These are phyloP conservation scores for Pythium inflatum DNA, from an alignment of 352 stramenopile genomes.

Conservation along the genomic window DNA sequence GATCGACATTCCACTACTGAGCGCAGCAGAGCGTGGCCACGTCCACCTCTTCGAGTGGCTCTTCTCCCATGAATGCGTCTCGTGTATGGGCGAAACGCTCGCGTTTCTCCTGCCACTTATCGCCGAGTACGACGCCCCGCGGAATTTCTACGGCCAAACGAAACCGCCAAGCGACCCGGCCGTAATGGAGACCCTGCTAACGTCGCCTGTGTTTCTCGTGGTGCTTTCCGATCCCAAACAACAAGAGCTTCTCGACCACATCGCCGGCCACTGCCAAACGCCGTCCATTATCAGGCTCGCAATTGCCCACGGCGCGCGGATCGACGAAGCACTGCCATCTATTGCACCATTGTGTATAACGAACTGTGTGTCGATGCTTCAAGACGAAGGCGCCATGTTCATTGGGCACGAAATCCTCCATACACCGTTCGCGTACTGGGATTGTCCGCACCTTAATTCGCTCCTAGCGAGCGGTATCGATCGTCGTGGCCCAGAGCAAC, in stretches of 20 bases:
- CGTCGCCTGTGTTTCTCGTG: background rate
- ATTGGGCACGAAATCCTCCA: background rate
- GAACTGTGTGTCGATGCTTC: background rate
- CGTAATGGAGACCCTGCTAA: background rate
- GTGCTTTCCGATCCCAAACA: background rate
- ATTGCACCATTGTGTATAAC: background rate
- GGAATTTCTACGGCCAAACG: background rate
- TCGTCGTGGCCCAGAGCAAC: too few species aligned
- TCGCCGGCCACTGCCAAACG: background rate
- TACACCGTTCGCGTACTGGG: background rate
- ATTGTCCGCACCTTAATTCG: background rate
- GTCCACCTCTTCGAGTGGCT: slow-evolving; percentile 1
- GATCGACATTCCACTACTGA: background rate
- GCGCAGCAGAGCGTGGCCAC: background rate
- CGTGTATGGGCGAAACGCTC: background rate
- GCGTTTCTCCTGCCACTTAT: background rate
- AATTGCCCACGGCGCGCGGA: background rate
- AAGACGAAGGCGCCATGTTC: background rate
- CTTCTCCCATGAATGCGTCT: background rate
- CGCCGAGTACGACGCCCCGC: background rate
- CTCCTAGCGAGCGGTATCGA: background rate
- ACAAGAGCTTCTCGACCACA: background rate
- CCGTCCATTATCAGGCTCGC: background rate
- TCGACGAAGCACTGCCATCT: background rate
- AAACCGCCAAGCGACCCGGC: background rate